Conservation (phyloP, 1,284 basidiomycete genomes). For the Porogramme epimiltina region DNA sequence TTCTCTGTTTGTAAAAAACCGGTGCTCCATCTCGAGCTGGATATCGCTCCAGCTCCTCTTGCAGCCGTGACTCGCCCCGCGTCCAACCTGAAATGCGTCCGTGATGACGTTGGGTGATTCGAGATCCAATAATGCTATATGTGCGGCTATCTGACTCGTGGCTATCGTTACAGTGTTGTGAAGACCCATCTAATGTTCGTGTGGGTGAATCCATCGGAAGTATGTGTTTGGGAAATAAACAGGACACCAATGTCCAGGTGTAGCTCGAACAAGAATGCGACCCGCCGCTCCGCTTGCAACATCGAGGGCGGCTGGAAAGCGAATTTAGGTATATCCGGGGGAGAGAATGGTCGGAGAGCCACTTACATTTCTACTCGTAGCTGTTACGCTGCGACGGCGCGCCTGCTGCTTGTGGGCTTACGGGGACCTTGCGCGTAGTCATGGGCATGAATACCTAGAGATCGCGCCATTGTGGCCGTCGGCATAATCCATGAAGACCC, state of each 20-base stretch:
- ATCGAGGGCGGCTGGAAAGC: too few relatives aligned
- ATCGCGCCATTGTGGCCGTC: too few relatives aligned
- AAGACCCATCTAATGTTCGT: constrained; percentile 4
- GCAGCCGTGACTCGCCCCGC: too few relatives aligned
- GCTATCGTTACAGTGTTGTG: constrained; percentile 1
- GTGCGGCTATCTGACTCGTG: neutral
- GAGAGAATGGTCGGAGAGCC: neutral
- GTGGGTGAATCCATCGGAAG: neutral
- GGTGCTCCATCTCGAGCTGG: too few relatives aligned
- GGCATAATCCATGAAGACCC: neutral
- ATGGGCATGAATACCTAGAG: constrained; percentile 31
- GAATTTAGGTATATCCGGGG: too few relatives aligned
- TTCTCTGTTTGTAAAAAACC: too few relatives aligned
- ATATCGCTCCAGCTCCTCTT: too few relatives aligned
- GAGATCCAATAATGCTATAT: too few relatives aligned
- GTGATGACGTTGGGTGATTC: too few relatives aligned
- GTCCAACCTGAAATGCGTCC: too few relatives aligned
- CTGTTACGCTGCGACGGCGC: constrained; percentile 15
- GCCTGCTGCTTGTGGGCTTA: constrained; percentile 18
- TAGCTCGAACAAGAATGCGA: neutral
- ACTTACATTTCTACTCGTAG: constrained; percentile 5
- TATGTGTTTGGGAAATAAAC: too few relatives aligned
- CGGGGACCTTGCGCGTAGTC: constrained; percentile 29
- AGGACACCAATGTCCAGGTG: constrained; percentile 1
- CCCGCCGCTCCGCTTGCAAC: too few relatives aligned